These are phyloP conservation scores for Candida caryicola DNA, from an alignment of 805 yeast species.

Conservation along the genomic window DNA sequence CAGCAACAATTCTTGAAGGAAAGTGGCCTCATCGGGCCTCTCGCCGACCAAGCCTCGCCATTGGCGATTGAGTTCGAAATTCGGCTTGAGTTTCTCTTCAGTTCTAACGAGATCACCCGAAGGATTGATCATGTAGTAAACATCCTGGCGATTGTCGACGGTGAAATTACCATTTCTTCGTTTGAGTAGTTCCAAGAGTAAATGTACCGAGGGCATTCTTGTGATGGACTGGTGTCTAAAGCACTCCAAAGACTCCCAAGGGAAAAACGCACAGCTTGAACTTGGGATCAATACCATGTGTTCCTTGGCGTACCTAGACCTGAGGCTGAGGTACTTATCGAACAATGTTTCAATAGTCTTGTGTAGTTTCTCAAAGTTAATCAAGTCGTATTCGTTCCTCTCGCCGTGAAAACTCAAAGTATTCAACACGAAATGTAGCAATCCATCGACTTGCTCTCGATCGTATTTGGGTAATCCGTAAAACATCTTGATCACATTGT, in stretches of 20 bases:
- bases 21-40: constrained; percentile 55
- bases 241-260: constrained; percentile 83
- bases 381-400: constrained; percentile 60
- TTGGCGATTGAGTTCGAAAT: constrained; percentile 34
- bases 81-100: constrained; percentile 50
- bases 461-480: constrained; percentile 13
- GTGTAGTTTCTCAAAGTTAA: constrained; percentile 56
- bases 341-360: constrained; percentile 51
- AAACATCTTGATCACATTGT: constrained; percentile 19
- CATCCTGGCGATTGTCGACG: background rate
- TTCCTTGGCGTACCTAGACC: constrained; percentile 13
- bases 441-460: constrained; percentile 52
- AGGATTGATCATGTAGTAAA: constrained; percentile 73
- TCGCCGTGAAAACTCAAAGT: constrained; percentile 61
- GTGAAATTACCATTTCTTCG: constrained; percentile 2
- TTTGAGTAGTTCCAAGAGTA: constrained; percentile 40
- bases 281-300: constrained; percentile 75
- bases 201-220: constrained; percentile 64
- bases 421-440: constrained; percentile 62
- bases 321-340: constrained; percentile 18
- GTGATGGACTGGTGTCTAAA: constrained; percentile 57
- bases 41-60: constrained; percentile 57
- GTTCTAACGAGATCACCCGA: constrained; percentile 72
- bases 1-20: constrained; percentile 41
- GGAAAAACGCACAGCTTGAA: constrained; percentile 61